Conservation (phyloP, 495 filamentous ascomycete species). For the Pyrenula aspistea region DNA sequence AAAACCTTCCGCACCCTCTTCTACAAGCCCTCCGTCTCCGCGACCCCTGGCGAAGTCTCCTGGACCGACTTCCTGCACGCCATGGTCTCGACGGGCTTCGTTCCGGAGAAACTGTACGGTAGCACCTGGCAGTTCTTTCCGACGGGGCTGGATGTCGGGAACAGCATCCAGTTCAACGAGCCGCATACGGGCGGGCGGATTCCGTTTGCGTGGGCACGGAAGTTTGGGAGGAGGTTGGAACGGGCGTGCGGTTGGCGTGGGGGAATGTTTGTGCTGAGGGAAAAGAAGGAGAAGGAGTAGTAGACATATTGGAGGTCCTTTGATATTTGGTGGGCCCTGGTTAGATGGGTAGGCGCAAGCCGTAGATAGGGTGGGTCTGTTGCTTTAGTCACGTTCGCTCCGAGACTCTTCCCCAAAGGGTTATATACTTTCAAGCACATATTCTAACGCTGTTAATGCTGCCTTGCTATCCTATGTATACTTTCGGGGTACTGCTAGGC, state of each 20-base stretch:
- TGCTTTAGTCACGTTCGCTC: too few relatives aligned
- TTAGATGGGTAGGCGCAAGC: too few relatives aligned
- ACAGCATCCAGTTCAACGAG: slow-evolving; percentile 43
- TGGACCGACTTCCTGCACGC: slow-evolving; percentile 42
- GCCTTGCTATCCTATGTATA: too few relatives aligned
- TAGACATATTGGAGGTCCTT: too few relatives aligned
- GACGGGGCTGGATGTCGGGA: slow-evolving; percentile 19
- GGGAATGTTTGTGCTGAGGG: slow-evolving; percentile 16
- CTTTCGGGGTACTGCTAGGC: too few relatives aligned
- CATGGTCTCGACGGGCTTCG: slow-evolving; percentile 33
- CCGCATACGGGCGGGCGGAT: slow-evolving; percentile 38
- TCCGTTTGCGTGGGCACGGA: slow-evolving; percentile 20
- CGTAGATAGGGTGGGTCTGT: too few relatives aligned
- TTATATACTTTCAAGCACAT: too few relatives aligned
- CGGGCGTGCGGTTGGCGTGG: slow-evolving; percentile 33
- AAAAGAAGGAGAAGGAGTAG: too few relatives aligned
- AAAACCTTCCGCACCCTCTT: slow-evolving; percentile 37
- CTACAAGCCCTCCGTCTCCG: slow-evolving; percentile 14
- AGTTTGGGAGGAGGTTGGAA: slow-evolving; percentile 30
- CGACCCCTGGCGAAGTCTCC: slow-evolving; percentile 27
- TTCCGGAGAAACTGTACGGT: slow-evolving; percentile 36
- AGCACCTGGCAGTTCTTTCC: slow-evolving; percentile 40
- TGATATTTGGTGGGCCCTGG: too few relatives aligned
- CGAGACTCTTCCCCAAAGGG: too few relatives aligned
- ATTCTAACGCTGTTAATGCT: too few relatives aligned